Percentiles rank a stretch among this genome's conserved stretches.
Evolutionary conservation across 306 rosid species (phyloP).

Genomic region (Rosa multiflora): DNA sequence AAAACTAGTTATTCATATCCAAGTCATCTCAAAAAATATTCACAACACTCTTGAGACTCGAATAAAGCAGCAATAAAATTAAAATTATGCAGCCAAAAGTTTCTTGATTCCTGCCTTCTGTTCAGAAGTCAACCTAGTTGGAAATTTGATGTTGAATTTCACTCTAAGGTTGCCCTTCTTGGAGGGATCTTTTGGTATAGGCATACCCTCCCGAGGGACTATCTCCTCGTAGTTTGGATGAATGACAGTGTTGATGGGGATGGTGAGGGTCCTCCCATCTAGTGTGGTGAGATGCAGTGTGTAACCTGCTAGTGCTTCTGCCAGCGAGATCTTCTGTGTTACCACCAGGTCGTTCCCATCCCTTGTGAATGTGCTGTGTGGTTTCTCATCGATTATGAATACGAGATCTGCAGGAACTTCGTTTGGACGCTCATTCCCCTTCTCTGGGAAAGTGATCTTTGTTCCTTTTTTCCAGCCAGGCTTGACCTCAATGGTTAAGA

Average conservation of each 20-base stretch:
- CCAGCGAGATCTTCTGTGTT: constrained; percentile 53
- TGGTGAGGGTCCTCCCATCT: constrained; percentile 67
- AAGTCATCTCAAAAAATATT: constrained; percentile 23
- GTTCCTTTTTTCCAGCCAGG: constrained; percentile 99
- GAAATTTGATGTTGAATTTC: constrained; percentile 63
- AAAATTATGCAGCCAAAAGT: constrained; percentile 37
- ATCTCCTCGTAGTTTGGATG: constrained; percentile 71
- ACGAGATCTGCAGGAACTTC: constrained; percentile 73
- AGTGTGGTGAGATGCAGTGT: constrained; percentile 57
- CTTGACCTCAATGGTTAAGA: constrained; percentile 72
- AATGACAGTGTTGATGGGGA: constrained; percentile 51
- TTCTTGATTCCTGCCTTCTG: constrained; percentile 56
- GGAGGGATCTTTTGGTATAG: constrained; percentile 73
- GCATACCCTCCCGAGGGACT: constrained; percentile 79
- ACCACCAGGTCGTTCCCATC: constrained; percentile 76
- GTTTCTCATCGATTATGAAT: constrained; percentile 82
- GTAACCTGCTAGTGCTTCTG: constrained; percentile 58
- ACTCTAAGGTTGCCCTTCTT: constrained; percentile 74
- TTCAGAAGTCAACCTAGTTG: constrained; percentile 46
- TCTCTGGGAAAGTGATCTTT: constrained; percentile 83
- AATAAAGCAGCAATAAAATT: constrained; percentile 10
- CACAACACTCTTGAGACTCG: constrained; percentile 23
- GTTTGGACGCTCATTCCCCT: constrained; percentile 74
- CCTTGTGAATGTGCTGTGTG: constrained; percentile 72
- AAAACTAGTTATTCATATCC: constrained; percentile 26